These are phyloP conservation scores for Chlamydomonas schloesseri DNA, from an alignment of 139 green algal species.

Conservation along the genomic window DNA sequence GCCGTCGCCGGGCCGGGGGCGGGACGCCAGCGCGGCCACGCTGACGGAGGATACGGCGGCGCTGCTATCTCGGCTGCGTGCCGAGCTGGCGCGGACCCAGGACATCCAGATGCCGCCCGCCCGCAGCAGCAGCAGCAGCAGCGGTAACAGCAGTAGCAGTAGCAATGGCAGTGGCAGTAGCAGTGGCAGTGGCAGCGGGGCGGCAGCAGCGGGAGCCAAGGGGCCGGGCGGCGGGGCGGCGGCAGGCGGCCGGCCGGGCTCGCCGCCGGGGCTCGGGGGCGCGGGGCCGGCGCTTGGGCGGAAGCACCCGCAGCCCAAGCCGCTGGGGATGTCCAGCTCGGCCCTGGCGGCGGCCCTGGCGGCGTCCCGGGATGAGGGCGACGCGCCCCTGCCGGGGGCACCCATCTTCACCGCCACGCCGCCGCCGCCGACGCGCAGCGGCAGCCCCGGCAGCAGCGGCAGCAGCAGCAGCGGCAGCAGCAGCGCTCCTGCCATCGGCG, in stretches of 20 bases:
- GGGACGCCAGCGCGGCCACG: neutral
- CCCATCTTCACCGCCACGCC: too few relatives aligned
- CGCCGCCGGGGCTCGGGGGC: too few relatives aligned
- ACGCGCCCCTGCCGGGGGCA: too few relatives aligned
- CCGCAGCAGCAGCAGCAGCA: neutral
- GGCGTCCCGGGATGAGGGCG: neutral
- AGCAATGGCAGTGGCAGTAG: too few relatives aligned
- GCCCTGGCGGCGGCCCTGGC: too few relatives aligned
- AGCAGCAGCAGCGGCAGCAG: constrained; percentile 9
- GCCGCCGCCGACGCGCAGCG: too few relatives aligned
- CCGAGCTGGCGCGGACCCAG: constrained; percentile 1
- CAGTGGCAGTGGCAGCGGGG: neutral
- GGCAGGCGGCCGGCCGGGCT: too few relatives aligned
- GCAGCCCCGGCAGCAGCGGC: neutral
- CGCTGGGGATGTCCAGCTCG: neutral
- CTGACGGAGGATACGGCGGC: constrained; percentile 21
- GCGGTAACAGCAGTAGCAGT: neutral
- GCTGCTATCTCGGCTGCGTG: constrained; percentile 10
- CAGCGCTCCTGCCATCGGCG: too few relatives aligned
- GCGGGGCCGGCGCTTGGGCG: too few relatives aligned
- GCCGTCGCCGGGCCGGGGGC: neutral
- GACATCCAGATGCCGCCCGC: neutral
- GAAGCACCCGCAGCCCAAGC: too few relatives aligned
- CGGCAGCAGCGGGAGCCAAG: too few relatives aligned
- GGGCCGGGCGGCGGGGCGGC: too few relatives aligned